Percentiles rank a stretch among this genome's conserved stretches.
phyloP scores from a whole-genome alignment of 2,329 filamentous ascomycete genomes.

The Sphaerulina vaccinii region DNA sequence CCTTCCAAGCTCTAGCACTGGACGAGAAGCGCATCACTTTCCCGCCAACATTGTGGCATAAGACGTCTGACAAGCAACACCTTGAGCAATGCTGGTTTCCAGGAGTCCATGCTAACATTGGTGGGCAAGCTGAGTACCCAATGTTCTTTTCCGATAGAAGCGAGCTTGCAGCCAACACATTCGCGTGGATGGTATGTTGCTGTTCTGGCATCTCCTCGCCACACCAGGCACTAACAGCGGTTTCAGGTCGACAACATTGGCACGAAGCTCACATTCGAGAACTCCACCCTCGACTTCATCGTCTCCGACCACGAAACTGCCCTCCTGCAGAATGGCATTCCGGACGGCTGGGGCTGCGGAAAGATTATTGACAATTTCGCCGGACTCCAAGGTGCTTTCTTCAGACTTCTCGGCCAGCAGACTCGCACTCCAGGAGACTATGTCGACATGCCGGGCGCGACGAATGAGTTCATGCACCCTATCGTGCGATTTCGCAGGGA shows the following conservation, averaged over 20 bases:
- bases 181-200: conserved; percentile 22
- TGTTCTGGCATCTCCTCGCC: not conserved
- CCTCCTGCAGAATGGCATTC: conserved; percentile 8
- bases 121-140: conserved; percentile 31
- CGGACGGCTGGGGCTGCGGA: conserved; percentile 19
- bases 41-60: conserved; percentile 39
- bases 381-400: conserved; percentile 16
- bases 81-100: conserved; percentile 47
- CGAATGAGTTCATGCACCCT: conserved; percentile 16
- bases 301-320: conserved; percentile 12
- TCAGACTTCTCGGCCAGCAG: conserved; percentile 11
- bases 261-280: conserved; percentile 19
- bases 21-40: conserved; percentile 40
- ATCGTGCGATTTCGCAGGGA: conserved; percentile 16
- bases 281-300: conserved; percentile 11
- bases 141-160: conserved; percentile 2
- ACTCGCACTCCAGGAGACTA: conserved; percentile 15
- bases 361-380: conserved; percentile 21
- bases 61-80: conserved; percentile 33
- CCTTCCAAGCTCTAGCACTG: conserved; percentile 41
- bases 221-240: not conserved
- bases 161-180: conserved; percentile 19
- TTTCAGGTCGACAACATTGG: conserved; percentile 18
- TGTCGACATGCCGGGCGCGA: conserved; percentile 1
- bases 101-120: conserved; percentile 42